Evolutionary conservation across 257 asterid genomes (phyloP).

Genomic region (Nicotiana attenuata): DNA sequence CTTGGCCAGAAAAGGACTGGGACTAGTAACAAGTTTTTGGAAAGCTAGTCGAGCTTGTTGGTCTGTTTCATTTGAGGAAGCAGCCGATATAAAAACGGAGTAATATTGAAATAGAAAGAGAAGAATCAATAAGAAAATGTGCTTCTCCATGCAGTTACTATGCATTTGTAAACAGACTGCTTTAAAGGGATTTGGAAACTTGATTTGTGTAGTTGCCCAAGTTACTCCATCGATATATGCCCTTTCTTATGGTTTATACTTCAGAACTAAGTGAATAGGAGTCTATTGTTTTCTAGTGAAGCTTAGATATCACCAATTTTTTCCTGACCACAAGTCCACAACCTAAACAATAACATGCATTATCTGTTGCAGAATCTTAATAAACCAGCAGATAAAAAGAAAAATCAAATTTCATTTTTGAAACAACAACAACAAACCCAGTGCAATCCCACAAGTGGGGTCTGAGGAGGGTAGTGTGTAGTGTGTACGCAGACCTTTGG

Average conservation of each 20-base stretch:
- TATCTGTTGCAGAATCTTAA: too few species aligned
- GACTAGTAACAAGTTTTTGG: constrained; percentile 20
- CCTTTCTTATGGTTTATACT: too few species aligned
- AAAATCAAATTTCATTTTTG: too few species aligned
- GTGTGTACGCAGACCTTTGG: too few species aligned
- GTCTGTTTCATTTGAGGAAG: constrained; percentile 18
- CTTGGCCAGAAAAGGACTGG: constrained; percentile 1
- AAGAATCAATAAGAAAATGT: constrained; percentile 2
- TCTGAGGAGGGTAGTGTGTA: too few species aligned
- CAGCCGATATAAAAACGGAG: neutral
- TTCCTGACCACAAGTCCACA: neutral
- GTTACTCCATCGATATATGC: neutral
- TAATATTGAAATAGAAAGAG: neutral
- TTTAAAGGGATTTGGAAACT: neutral
- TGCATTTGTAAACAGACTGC: neutral
- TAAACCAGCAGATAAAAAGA: too few species aligned
- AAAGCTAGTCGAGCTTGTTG: constrained; percentile 21
- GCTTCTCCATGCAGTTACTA: neutral
- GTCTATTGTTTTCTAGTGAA: neutral
- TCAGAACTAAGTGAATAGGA: neutral
- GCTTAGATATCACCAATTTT: neutral
- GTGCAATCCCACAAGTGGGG: too few species aligned
- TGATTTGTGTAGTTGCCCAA: neutral
- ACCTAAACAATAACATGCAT: too few species aligned
- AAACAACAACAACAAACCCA: too few species aligned